These are phyloP conservation scores for Stemphylium lycopersici DNA, from an alignment of 2,329 filamentous ascomycete genomes.

Conservation along the genomic window DNA sequence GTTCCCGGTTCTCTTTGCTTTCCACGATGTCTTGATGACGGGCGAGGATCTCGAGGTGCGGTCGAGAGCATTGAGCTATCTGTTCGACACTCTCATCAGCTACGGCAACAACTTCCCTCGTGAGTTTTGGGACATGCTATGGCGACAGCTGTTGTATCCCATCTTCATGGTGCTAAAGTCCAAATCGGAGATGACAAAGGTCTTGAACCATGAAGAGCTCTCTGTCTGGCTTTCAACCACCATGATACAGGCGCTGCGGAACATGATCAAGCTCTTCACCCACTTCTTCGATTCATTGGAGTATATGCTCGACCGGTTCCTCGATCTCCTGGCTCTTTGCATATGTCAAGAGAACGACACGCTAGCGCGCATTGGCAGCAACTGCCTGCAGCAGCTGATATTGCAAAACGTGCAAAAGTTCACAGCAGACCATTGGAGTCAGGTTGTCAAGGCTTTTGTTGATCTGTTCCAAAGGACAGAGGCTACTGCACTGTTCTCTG, in stretches of 20 bases:
- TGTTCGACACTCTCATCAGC: slow-evolving; percentile 89
- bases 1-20: slow-evolving; percentile 97
- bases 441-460: slow-evolving; percentile 94
- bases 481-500: slow-evolving; percentile 92
- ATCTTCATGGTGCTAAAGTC: slow-evolving; percentile 99
- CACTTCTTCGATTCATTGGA: slow-evolving; percentile 97
- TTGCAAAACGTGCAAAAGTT: slow-evolving; percentile 96
- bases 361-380: slow-evolving; percentile 95
- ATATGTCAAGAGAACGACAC: slow-evolving; percentile 99
- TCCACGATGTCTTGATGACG: slow-evolving; percentile 99
- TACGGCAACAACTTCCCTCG: slow-evolving; percentile 90
- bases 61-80: slow-evolving; percentile 86
- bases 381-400: slow-evolving; percentile 95
- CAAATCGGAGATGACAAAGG: slow-evolving; percentile 94
- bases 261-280: slow-evolving; percentile 98
- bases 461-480: slow-evolving; percentile 95
- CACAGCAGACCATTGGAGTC: slow-evolving; percentile 82
- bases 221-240: slow-evolving; percentile 99
- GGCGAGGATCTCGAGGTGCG: slow-evolving; percentile 97
- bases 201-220: slow-evolving; percentile 92
- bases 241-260: slow-evolving; percentile 97
- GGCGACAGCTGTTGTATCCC: slow-evolving; percentile 94
- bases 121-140: slow-evolving; percentile 98
- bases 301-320: slow-evolving; percentile 97
- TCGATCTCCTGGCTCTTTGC: slow-evolving; percentile 91